Evolutionary conservation across 164 flowering plant species (phyloP), one percentile per base, ranked within the genome.

Genomic region (Paratinospora sagittata): DNA sequence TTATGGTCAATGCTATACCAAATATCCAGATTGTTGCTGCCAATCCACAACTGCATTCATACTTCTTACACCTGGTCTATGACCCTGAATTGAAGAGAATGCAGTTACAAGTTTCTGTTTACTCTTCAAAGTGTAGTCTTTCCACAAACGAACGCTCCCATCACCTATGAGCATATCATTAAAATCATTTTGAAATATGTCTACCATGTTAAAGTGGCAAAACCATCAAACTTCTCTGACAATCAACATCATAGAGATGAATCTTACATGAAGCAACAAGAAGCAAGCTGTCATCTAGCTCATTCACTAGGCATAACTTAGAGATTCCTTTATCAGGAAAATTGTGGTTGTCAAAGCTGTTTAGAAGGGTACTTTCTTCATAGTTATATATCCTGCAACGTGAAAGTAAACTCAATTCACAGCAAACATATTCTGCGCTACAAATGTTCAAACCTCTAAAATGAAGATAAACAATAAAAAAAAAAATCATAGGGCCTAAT

Each of bases 21-120:
- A 80, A 81, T 86, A 90, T 77, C 99, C 99, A 64, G 96, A 90
- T 66, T 88, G 97, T 68, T 95, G 99, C 79, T 95, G 99, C 98
- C 98, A 95, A 77, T 95, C 99, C 65, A 95, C 97, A 55, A 95
- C 93, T 75, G 96, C 93, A 70, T 91, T 89, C 78, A 90, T 74
- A 73, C 88, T 75, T 8, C 92, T 85, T 10, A 79, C 88, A 70
- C 90, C 88, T 76, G 95, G 94, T 66, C 85, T 86, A 78, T 87
- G 93, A 75, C 96, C 96, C 73, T 89, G 97, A 73, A 92, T 82
- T 14, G 99, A 86, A 74, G 99, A 82, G 78, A 95, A 92, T 70
- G 94, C 97, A 70, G 98, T 91, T 21, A 92, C 99, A 72, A 91
- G 96, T 76, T 86, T 91, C 65, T 95, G 99, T 61, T 77, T 78